Evolutionary conservation across 129 eudicot genomes (phyloP), one percentile per base, ranked within the genome.

Genomic region (Lactuca saligna): DNA sequence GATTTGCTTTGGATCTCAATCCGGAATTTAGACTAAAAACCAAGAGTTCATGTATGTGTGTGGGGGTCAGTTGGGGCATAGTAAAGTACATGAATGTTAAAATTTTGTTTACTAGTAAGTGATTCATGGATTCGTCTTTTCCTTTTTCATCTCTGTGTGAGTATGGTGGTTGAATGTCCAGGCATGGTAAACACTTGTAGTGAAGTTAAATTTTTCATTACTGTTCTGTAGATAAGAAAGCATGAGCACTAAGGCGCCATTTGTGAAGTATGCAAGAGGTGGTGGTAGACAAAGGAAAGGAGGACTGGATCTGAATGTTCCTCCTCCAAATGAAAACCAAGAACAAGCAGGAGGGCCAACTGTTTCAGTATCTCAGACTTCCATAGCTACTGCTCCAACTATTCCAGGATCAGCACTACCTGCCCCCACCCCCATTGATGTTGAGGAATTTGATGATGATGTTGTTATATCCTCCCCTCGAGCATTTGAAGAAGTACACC

Each of bases 361-460:
- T 31, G 54, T 13, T 35, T 48, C 81, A 13, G 69, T 57, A 49
- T 60, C 65, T 54, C 82, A 38, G 54, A 48, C 39, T 53, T 57
- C 5, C 14, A 75, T 17, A 31, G 53, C n/a, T 41, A 63, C 32
- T 16, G 82, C 48, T 59, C 77, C 69, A 66, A 71, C 70, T 38
- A 46, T 46, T 12, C 51, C 51, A 46, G 83, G 74, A 41, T 37
- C 81, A 31, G 32, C 66, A 7, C 73, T 32, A 65, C 80, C 87
- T 74, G 82, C 83, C 33, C 64, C 78, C 17, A 89, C 83, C 33
- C 64, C 78, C 17, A 89, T 87, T 75, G 92, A 86, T 68, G 58
- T 87, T 10, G 98, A 89, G 66, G 81, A 92, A 34, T 7, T 83
- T 7, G 98, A 89, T 73, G 96, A 87, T 70, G 97, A 89, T 75